A percentile compares a stretch with the other conserved stretches of the same genome.
Conservation (phyloP, 768 basidiomycete species). For the Suillus americanus region DNA sequence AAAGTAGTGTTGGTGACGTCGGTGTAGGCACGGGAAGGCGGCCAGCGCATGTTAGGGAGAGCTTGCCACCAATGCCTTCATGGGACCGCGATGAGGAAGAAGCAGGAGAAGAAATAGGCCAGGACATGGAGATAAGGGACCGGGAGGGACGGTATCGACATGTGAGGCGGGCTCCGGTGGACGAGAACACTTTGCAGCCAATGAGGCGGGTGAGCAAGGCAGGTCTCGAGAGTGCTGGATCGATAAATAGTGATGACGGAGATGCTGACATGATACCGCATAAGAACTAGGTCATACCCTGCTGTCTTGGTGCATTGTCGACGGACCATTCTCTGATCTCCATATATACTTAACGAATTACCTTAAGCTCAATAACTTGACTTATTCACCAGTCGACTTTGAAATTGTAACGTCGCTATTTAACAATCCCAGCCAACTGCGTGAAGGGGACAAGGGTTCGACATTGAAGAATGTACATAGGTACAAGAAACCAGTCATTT, state of each 20-base stretch:
- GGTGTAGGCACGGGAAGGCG: constrained; percentile 38
- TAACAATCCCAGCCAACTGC: background rate
- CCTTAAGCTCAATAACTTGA: background rate
- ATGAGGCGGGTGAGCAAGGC: constrained; percentile 91
- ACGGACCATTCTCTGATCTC: background rate
- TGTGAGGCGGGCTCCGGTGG: constrained; percentile 82
- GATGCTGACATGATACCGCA: background rate
- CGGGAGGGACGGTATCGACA: constrained; percentile 83
- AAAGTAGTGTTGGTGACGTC: constrained; percentile 19
- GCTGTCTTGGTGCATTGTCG: background rate
- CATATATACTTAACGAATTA: background rate
- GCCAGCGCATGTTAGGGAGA: constrained; percentile 70
- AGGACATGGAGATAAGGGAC: constrained; percentile 91
- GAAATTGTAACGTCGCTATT: background rate
- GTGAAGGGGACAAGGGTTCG: background rate
- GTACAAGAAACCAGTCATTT: background rate
- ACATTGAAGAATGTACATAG: background rate
- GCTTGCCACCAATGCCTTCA: constrained; percentile 42
- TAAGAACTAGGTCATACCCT: background rate
- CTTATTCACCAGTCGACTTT: background rate
- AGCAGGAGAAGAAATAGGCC: constrained; percentile 48
- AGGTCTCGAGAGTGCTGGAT: constrained; percentile 74
- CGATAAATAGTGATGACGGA: background rate
- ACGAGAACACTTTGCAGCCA: constrained; percentile 87
- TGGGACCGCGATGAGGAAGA: constrained; percentile 22